Percentiles rank a stretch among this genome's conserved stretches.
Evolutionary conservation across 2,329 filamentous ascomycete species (phyloP).

Genomic region (Colletotrichum orbiculare): DNA sequence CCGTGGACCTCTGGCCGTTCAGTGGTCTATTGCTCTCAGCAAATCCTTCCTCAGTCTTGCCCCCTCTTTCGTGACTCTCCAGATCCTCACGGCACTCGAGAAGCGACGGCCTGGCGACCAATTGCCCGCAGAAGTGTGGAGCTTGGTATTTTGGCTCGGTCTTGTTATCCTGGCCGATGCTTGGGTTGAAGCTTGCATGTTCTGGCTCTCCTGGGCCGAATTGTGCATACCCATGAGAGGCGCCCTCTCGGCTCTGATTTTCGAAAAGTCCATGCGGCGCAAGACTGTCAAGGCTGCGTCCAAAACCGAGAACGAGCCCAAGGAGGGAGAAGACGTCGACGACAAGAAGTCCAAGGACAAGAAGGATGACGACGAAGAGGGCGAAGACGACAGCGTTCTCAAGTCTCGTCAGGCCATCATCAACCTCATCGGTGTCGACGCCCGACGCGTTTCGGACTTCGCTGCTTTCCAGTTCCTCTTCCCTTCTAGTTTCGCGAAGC

Average conservation of each 20-base stretch:
- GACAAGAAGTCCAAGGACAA: constrained; percentile 47
- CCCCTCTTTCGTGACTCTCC: constrained; percentile 76
- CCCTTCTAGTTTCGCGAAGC: constrained; percentile 69
- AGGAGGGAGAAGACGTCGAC: constrained; percentile 44
- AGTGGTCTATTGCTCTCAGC: constrained; percentile 67
- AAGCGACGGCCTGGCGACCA: constrained; percentile 55
- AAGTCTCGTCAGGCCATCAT: constrained; percentile 75
- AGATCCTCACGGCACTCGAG: constrained; percentile 75
- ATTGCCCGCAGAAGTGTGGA: constrained; percentile 67
- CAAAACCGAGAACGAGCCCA: constrained; percentile 52
- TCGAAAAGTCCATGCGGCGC: constrained; percentile 79
- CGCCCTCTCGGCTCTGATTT: constrained; percentile 78
- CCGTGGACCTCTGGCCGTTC: constrained; percentile 63
- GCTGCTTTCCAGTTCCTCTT: constrained; percentile 74
- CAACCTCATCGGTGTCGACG: constrained; percentile 83
- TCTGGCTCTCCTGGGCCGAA: constrained; percentile 73
- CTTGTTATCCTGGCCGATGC: constrained; percentile 66
- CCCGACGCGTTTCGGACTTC: constrained; percentile 76
- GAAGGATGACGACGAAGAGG: constrained; percentile 63
- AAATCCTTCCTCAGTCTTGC: constrained; percentile 72
- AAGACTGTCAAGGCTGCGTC: constrained; percentile 79
- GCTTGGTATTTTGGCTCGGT: constrained; percentile 75
- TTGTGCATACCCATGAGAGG: constrained; percentile 74
- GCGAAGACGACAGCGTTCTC: constrained; percentile 50
- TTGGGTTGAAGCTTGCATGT: constrained; percentile 73